Conservation (phyloP, 1,284 basidiomycete species). For the Papiliotrema flavescens region DNA sequence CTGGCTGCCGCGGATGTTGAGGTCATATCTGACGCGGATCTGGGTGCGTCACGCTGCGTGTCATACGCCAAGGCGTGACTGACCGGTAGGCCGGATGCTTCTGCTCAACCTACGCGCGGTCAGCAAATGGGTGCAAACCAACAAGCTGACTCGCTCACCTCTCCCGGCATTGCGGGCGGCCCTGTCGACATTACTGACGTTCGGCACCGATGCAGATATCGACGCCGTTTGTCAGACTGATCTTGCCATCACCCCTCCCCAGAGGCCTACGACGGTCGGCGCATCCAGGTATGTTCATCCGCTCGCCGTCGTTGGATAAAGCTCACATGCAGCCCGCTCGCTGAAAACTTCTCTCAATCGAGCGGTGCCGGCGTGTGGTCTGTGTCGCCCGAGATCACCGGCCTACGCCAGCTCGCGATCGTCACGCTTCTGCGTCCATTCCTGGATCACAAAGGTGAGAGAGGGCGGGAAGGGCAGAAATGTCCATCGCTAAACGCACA, state of each 20-base stretch:
- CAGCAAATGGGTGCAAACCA: constrained; percentile 16
- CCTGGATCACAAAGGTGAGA: constrained; percentile 49
- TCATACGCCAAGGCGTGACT: too few species aligned
- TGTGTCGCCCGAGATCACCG: constrained; percentile 27
- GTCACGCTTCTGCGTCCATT: constrained; percentile 66
- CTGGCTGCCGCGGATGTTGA: too few species aligned
- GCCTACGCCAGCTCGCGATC: constrained; percentile 64
- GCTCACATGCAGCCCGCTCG: too few species aligned
- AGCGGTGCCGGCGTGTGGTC: background rate
- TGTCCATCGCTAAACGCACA: constrained; percentile 34
- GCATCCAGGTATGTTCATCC: background rate
- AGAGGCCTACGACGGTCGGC: background rate
- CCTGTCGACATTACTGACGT: constrained; percentile 51
- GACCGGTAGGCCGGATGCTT: constrained; percentile 10
- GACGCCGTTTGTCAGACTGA: constrained; percentile 59
- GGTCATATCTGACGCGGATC: too few species aligned
- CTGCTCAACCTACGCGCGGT: constrained; percentile 27
- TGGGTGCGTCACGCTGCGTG: too few species aligned
- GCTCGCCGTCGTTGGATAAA: background rate
- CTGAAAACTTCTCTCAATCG: too few species aligned
- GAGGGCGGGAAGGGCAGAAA: background rate
- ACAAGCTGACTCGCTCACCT: constrained; percentile 10
- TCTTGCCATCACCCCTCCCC: constrained; percentile 28
- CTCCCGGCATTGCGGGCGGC: constrained; percentile 33
- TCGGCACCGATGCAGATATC: constrained; percentile 56